Percentiles rank a stretch among this genome's conserved stretches.
These are phyloP conservation scores for Pythium chondricola DNA, from an alignment of 352 stramenopile genomes.

Conservation along the genomic window DNA sequence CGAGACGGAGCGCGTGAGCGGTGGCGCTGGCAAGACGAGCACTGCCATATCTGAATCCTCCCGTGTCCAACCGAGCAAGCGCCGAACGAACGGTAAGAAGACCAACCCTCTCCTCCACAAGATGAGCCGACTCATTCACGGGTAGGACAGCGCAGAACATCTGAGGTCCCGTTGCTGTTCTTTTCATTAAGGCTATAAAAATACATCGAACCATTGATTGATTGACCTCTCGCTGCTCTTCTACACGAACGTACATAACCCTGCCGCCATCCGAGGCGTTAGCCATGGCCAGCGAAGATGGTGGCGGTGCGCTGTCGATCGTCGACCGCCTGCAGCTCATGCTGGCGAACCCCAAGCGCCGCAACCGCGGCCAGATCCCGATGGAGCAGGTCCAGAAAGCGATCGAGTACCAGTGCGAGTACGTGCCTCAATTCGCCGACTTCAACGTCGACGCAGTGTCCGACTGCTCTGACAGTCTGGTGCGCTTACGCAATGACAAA, in stretches of 20 bases:
- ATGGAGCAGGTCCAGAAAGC: constrained; percentile 31
- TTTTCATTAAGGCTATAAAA: no score
- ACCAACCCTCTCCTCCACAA: constrained; percentile 19
- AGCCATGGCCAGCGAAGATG: no score
- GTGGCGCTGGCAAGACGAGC: constrained; percentile 5
- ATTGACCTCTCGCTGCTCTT: no score
- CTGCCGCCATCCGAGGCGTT: no score
- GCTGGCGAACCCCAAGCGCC: constrained; percentile 27
- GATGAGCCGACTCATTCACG: constrained; percentile 18
- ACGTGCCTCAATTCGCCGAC: constrained; percentile 22
- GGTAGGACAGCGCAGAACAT: background rate
- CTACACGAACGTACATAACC: no score
- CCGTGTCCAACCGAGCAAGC: constrained; percentile 38
- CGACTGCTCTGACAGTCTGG: constrained; percentile 46
- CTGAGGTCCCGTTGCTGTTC: no score
- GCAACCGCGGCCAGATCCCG: constrained; percentile 45
- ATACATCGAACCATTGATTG: no score
- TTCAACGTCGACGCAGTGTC: constrained; percentile 44
- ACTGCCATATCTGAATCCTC: constrained; percentile 10
- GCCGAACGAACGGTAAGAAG: constrained; percentile 69
- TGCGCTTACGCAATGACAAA: constrained; percentile 32
- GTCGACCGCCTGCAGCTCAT: constrained; percentile 44
- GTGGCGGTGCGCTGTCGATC: constrained; percentile 13
- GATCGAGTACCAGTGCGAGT: constrained; percentile 38
- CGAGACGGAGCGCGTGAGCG: background rate